phyloP scores from a whole-genome alignment of 129 eudicot genomes.

The Flaveria ramosissima region DNA sequence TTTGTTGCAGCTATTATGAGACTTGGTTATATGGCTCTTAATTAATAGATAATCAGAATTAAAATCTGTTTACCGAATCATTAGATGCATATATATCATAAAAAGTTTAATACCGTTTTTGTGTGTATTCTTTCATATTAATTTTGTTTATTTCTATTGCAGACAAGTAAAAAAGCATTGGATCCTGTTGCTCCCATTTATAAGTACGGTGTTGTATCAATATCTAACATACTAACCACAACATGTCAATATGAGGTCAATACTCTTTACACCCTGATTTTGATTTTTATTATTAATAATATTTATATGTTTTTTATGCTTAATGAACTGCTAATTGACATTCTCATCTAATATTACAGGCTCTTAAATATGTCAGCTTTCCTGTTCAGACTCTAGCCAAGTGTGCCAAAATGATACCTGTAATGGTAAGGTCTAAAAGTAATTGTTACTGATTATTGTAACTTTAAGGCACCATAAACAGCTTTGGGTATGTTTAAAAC shows the following conservation, averaged over 20 bases:
- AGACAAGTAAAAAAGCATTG: conserved; percentile 85
- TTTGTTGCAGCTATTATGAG: background rate
- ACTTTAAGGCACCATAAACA: background rate
- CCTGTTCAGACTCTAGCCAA: conserved; percentile 98
- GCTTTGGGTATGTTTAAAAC: background rate
- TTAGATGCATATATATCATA: background rate
- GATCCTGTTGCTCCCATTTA: conserved; percentile 97
- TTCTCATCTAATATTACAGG: conserved; percentile 49
- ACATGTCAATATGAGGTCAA: conserved; percentile 98
- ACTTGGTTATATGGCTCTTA: background rate
- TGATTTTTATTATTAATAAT: background rate
- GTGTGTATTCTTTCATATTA: background rate
- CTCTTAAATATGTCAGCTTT: conserved; percentile 98
- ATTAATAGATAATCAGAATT: background rate
- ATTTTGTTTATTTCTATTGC: conserved; percentile 23
- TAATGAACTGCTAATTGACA: conserved; percentile 12
- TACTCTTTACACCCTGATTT: conserved; percentile 2
- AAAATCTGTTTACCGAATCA: conserved; percentile 1
- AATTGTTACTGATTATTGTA: background rate
- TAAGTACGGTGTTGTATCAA: conserved; percentile 79
- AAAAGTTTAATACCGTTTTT: background rate
- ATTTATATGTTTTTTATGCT: background rate
- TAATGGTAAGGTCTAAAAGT: conserved; percentile 68
- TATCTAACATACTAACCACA: conserved; percentile 95
- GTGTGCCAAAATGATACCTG: conserved; percentile 99